A percentile compares a stretch with the other conserved stretches of the same genome.
Conservation (phyloP, 352 stramenopile species). For the Saprolegnia diclina region DNA sequence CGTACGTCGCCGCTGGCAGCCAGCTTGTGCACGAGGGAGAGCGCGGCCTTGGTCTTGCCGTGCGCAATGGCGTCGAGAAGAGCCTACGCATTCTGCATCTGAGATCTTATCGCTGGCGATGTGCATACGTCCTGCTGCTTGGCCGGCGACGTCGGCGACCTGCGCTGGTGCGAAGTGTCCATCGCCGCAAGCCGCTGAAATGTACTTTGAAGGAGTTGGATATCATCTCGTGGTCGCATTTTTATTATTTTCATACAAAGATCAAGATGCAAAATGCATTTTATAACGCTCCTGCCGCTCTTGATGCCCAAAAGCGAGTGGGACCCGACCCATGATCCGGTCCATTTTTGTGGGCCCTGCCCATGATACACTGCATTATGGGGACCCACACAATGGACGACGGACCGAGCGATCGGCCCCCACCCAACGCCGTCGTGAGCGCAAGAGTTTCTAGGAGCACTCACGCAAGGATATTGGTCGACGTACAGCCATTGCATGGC, state of each 20-base stretch:
- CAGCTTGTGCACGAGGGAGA: background rate
- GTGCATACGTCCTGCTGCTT: background rate
- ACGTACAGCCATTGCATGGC: no score
- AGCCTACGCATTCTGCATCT: background rate
- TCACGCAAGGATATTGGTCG: no score
- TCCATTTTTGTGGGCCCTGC: no score
- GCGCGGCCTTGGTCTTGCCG: background rate
- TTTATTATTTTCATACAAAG: background rate
- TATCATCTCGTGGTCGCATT: background rate
- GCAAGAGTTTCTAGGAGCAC: no score
- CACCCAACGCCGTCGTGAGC: no score
- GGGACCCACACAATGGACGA: no score
- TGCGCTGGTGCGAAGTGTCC: background rate
- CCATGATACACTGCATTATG: no score
- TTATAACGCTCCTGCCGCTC: background rate
- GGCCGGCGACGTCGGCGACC: background rate
- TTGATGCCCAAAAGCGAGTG: background rate
- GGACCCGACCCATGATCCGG: background rate
- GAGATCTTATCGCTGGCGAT: background rate
- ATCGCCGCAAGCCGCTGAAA: background rate
- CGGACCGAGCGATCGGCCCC: no score
- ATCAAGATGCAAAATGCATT: background rate
- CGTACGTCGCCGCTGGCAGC: background rate
- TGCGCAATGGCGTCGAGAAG: slow-evolving; percentile 9
- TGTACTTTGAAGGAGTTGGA: background rate